phyloP scores from a whole-genome alignment of 768 basidiomycete genomes.

The Porphyrellus cyaneotinctus region DNA sequence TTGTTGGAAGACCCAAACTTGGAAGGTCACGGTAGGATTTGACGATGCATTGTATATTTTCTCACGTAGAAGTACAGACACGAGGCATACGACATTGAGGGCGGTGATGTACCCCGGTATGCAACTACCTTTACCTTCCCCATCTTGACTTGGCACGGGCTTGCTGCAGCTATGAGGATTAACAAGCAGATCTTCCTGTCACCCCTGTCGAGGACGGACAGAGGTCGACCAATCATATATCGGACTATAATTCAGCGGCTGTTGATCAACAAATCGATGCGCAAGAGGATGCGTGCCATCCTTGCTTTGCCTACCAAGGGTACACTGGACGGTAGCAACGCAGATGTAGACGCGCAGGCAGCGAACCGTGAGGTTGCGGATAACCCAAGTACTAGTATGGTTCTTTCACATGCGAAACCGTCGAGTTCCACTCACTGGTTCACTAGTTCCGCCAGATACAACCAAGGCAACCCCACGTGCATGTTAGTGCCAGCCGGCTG shows the following conservation, averaged over 20 bases:
- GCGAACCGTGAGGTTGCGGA: background rate
- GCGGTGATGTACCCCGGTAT: too few relatives aligned
- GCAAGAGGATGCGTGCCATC: conserved; percentile 30
- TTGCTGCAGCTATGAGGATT: background rate
- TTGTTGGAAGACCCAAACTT: too few relatives aligned
- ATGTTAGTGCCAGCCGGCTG: background rate
- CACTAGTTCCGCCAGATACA: background rate
- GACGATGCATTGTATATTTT: too few relatives aligned
- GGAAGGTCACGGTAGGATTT: too few relatives aligned
- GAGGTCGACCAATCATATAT: conserved; percentile 23
- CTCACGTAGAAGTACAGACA: too few relatives aligned
- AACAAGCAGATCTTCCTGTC: background rate
- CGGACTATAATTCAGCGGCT: conserved; percentile 3
- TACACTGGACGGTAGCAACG: background rate
- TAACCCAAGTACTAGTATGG: background rate
- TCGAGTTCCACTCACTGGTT: background rate
- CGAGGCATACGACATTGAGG: too few relatives aligned
- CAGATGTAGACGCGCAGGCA: background rate
- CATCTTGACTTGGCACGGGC: too few relatives aligned
- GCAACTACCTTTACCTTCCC: too few relatives aligned
- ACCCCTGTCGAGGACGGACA: conserved; percentile 27
- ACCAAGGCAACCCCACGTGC: background rate
- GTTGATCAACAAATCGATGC: conserved; percentile 29
- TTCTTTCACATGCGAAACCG: background rate
- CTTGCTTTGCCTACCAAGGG: background rate